Percentiles rank a stretch among this genome's conserved stretches.
phyloP scores from a whole-genome alignment of 139 green algal species.

The Marvania coccoides region DNA sequence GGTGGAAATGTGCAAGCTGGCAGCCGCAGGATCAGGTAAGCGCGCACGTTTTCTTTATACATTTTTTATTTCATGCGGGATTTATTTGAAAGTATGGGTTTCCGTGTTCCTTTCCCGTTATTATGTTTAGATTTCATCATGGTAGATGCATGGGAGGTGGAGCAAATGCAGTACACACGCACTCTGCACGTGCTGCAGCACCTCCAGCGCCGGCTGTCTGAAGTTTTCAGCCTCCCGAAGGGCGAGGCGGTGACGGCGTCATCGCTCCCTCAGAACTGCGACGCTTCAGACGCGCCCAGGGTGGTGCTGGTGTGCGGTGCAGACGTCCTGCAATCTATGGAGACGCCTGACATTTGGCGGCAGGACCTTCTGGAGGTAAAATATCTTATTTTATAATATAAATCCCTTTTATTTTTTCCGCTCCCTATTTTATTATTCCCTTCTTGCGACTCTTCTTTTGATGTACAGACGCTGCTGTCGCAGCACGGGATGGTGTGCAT shows the following conservation, averaged over 20 bases:
- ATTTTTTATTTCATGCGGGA: too few relatives aligned
- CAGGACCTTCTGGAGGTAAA: conserved; percentile 30
- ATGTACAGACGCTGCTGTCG: conserved; percentile 9
- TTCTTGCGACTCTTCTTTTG: not conserved
- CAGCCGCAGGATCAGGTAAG: conserved; percentile 17
- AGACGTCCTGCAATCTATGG: conserved; percentile 29
- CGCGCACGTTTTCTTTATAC: too few relatives aligned
- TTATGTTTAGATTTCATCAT: conserved; percentile 36
- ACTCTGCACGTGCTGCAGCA: conserved; percentile 57
- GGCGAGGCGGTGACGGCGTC: not conserved
- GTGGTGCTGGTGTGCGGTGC: conserved; percentile 31
- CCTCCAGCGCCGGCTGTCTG: conserved; percentile 18
- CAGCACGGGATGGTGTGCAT: conserved; percentile 33
- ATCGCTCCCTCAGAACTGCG: not conserved
- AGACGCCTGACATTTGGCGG: conserved; percentile 15
- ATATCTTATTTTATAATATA: not conserved
- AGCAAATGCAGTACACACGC: conserved; percentile 53
- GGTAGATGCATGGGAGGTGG: conserved; percentile 71
- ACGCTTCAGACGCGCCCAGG: not conserved
- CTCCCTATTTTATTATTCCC: not conserved
- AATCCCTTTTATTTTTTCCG: not conserved
- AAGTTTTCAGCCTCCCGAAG: not conserved
- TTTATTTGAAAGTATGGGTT: not conserved
- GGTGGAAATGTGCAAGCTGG: conserved; percentile 60
- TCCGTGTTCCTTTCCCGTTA: not conserved